A percentile compares a stretch with the other conserved stretches of the same genome.
Evolutionary conservation across 1,139 yeast species (phyloP).

Genomic region (Yarrowia galli): DNA sequence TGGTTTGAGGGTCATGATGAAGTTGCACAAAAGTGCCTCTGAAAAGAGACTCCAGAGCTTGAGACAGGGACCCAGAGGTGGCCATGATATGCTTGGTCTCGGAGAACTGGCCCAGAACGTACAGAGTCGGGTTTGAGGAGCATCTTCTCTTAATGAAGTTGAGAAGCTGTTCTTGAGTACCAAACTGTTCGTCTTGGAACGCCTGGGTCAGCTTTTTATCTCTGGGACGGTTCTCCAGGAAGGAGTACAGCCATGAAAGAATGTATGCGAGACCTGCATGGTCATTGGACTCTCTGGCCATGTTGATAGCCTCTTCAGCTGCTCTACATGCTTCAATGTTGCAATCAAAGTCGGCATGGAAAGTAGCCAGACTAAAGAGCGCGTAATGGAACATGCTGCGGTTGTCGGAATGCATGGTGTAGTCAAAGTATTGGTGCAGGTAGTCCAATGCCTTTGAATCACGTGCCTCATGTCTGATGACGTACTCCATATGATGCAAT

Average conservation of each 20-base stretch:
- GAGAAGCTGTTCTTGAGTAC: slow-evolving; percentile 64
- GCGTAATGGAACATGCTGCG: slow-evolving; percentile 82
- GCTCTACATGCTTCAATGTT: slow-evolving; percentile 78
- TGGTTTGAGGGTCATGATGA: slow-evolving; percentile 41
- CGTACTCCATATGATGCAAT: slow-evolving; percentile 67
- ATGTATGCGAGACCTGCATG: slow-evolving; percentile 74
- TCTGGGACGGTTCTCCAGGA: slow-evolving; percentile 71
- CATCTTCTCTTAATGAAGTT: slow-evolving; percentile 59
- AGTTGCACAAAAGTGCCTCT: slow-evolving; percentile 40
- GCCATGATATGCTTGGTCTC: slow-evolving; percentile 42
- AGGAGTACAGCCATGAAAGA: slow-evolving; percentile 80
- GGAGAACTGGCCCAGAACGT: slow-evolving; percentile 42
- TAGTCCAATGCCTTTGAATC: slow-evolving; percentile 77
- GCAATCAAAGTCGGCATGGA: slow-evolving; percentile 79
- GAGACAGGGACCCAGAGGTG: slow-evolving; percentile 30
- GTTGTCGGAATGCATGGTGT: slow-evolving; percentile 75
- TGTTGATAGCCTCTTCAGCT: slow-evolving; percentile 85
- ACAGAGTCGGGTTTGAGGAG: slow-evolving; percentile 35
- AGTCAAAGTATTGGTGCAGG: slow-evolving; percentile 84
- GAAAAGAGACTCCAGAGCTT: slow-evolving; percentile 42
- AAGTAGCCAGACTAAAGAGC: slow-evolving; percentile 73
- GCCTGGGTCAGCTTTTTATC: slow-evolving; percentile 42
- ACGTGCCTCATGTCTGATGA: slow-evolving; percentile 65
- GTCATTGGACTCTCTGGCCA: slow-evolving; percentile 87
- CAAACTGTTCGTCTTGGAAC: slow-evolving; percentile 43